Base-by-base conservation (phyloP, 306 rosid species). In the Casuarina glauca region DNA sequence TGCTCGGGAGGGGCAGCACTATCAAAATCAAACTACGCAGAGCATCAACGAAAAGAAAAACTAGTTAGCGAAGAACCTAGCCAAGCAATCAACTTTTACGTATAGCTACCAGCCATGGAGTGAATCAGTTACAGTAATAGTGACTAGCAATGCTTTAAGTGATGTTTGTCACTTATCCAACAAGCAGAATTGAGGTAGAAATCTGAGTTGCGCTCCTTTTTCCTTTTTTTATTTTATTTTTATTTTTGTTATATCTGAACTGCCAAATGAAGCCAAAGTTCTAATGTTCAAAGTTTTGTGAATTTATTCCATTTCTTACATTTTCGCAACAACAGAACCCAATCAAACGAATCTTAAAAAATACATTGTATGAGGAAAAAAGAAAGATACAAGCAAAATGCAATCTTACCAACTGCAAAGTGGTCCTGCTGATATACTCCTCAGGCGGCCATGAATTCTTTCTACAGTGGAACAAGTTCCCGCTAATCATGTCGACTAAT, bases 381-480 rank as follows among this genome's bases (percentile, higher is more conserved):
- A 74, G 17, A 77, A 20, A 26, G 1, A 44, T 6, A 53, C 39
- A 62, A 45, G 66, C 3, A 5, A 69, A 51, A 9, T 15, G 9
- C n/a, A 9, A 46, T 53, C 83, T 68, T 86, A 95, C 97, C 93
- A 86, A 84, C 61, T 93, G 97, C 77, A 95, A 82, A 79, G 99
- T 91, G 26, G 79, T 68, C 77, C 77, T 91, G 84, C 84, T 90
- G 76, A 95, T 84, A 69, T 95, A 95, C 91, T 93, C 99, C 74
- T 87, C 89, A 8, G 97, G 87, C 13, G 99, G 99, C 99, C 99
- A 95, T 44, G 99, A 95, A 86, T 93, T 91, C 84, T 93, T 95
- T 82, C 97, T 86, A 85, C 74, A 83, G 60, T 88, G 97, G 73
- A 95, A 95, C 70, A 95, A 53, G 79, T 80, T 82, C 26, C 93